Evolutionary conservation across 2,329 filamentous ascomycete species (phyloP), one percentile per base, ranked within the genome.

Genomic region (Colletotrichum falcatum): DNA sequence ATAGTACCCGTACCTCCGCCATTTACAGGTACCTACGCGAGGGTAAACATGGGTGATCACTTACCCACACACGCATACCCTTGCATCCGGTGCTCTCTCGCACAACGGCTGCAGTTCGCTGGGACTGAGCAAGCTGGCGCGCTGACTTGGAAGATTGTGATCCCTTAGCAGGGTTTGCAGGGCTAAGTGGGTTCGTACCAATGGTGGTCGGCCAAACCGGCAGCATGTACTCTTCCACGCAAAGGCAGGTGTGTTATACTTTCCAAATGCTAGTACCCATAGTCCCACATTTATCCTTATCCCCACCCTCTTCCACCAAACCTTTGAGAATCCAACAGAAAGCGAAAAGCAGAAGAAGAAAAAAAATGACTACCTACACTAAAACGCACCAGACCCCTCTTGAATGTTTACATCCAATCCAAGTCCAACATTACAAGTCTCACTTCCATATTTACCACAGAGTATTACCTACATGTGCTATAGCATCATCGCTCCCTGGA

Each of bases 71-170:
- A 67, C 35, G 56, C 49, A 56, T 64, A 62, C 67, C 67, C 67
- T 59, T 66, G 67, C 58, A 30, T 61, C 28, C 23, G 39, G n/a
- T 35, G 49, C 66, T 49, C 66, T 55, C 42, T 48, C 56, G 61
- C 54, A 37, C 28, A 62, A 59, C 58, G 64, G 68, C 68, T 64
- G 68, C 68, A 68, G 64, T 46, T 62, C 46, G 51, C 64, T 70
- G 63, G 26, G 16, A 53, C 49, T 53, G 49, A 11, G 53, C n/a
- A 55, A 35, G 30, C 51, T 37, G 33, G 33, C 33, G 23, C 53
- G 59, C 58, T 58, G 44, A 58, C 64, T 70, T 49, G 37, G 23
- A 61, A 42, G n/a, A 18, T 20, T 42, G 23, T 33, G 60, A 20
- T 48, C 51, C 30, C 16, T 23, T 30, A 23, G 49, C 44, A 49